These are phyloP conservation scores for Cryptomeria japonica DNA, from an alignment of 75 land plant genomes.

Conservation along the genomic window DNA sequence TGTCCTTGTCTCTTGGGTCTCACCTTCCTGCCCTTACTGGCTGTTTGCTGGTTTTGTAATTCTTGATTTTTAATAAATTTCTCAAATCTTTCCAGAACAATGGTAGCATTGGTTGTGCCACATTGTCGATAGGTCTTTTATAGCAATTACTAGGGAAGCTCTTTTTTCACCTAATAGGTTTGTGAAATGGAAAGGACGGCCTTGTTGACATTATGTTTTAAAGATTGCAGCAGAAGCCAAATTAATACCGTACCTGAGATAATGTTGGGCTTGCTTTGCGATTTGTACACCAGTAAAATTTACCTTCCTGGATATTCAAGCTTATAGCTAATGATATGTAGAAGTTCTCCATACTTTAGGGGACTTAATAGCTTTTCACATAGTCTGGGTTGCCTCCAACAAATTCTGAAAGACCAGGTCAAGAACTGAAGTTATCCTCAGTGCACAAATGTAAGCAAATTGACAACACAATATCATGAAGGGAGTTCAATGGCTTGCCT, in stretches of 20 bases:
- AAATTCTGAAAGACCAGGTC: slow-evolving; percentile 29
- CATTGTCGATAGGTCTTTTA: no score
- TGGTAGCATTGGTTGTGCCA: no score
- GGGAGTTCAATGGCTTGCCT: slow-evolving; percentile 11
- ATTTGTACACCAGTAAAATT: slow-evolving; percentile 82
- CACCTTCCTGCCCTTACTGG: no score
- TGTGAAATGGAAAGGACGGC: no score
- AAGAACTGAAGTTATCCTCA: not conserved
- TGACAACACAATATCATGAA: slow-evolving; percentile 13
- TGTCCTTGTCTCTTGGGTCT: no score
- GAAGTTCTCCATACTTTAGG: slow-evolving; percentile 71
- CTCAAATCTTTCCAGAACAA: no score
- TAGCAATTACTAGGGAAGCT: no score
- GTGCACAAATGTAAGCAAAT: not conserved
- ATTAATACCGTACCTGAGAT: slow-evolving; percentile 48
- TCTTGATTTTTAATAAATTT: no score
- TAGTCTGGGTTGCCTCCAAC: slow-evolving; percentile 23
- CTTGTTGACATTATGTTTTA: no score
- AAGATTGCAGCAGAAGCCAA: not conserved
- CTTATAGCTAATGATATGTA: slow-evolving; percentile 65
- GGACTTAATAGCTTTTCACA: slow-evolving; percentile 45
- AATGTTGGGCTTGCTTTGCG: no score
- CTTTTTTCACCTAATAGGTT: no score
- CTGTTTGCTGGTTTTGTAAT: no score
- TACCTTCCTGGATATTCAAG: slow-evolving; percentile 70